Conservation (phyloP, 2,329 filamentous ascomycete genomes). For the Neofusicoccum sp. region DNA sequence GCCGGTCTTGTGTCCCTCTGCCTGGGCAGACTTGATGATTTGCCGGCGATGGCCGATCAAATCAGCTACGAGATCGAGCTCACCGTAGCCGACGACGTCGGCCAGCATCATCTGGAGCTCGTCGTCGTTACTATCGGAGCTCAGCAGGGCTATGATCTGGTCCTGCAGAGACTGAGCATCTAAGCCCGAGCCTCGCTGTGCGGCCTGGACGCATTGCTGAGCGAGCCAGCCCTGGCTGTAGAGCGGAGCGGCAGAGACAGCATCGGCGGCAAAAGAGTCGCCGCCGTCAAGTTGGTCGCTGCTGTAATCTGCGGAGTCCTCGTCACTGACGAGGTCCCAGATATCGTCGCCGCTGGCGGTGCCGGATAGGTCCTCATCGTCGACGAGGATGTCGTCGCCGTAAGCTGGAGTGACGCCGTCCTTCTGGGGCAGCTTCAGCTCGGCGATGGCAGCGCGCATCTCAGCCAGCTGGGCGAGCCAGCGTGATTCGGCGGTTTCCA, state of each 20-base stretch:
- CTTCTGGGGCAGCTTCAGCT: constrained; percentile 58
- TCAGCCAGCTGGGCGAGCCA: constrained; percentile 83
- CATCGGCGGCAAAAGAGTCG: constrained; percentile 25
- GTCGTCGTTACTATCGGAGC: constrained; percentile 66
- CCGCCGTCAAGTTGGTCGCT: constrained; percentile 63
- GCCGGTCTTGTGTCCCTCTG: constrained; percentile 42
- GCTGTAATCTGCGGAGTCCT: constrained; percentile 63
- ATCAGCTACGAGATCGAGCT: constrained; percentile 89
- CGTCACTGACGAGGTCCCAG: constrained; percentile 86
- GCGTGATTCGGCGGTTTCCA: constrained; percentile 55
- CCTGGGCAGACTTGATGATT: constrained; percentile 47
- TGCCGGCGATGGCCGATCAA: constrained; percentile 75
- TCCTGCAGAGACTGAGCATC: constrained; percentile 68
- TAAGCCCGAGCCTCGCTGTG: constrained; percentile 63
- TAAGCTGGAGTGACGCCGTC: constrained; percentile 51
- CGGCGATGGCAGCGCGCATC: constrained; percentile 82
- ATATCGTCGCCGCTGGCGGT: constrained; percentile 73
- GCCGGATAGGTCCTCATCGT: constrained; percentile 63
- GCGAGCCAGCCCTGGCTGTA: constrained; percentile 70
- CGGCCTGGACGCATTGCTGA: constrained; percentile 65
- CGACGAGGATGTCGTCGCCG: constrained; percentile 59
- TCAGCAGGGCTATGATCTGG: constrained; percentile 73
- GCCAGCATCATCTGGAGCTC: constrained; percentile 88
- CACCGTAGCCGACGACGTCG: constrained; percentile 88
- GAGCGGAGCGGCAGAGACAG: constrained; percentile 28